These are phyloP conservation scores for Coemansia sp. DNA, from an alignment of 192 early-diverging fungal species.

Conservation along the genomic window DNA sequence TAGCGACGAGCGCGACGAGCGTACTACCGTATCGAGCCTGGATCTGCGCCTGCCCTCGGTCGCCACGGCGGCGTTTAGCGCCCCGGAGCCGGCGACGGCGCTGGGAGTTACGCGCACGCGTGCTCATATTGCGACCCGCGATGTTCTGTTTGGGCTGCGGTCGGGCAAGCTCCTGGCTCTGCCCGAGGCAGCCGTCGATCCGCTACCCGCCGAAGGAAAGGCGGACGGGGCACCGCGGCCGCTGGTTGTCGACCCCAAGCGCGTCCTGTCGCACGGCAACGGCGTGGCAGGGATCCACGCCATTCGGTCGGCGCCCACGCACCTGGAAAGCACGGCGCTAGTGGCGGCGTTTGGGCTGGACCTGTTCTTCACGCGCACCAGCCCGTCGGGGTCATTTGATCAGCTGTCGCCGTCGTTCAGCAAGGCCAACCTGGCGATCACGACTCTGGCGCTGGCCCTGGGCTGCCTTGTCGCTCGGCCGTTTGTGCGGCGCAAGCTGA, in stretches of 20 bases:
- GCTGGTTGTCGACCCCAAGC: slow-evolving; percentile 66
- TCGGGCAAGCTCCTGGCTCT: slow-evolving; percentile 39
- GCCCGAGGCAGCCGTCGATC: slow-evolving; percentile 66
- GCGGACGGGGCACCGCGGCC: slow-evolving; percentile 68
- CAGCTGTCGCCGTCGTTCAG: slow-evolving; percentile 88
- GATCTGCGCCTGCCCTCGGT: slow-evolving; percentile 63
- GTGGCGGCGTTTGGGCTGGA: slow-evolving; percentile 87
- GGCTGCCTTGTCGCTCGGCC: slow-evolving; percentile 69
- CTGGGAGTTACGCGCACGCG: slow-evolving; percentile 81
- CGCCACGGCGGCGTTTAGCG: slow-evolving; percentile 65
- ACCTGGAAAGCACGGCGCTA: slow-evolving; percentile 90
- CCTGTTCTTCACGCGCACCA: slow-evolving; percentile 75
- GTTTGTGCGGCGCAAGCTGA: slow-evolving; percentile 60
- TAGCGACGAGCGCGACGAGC: slow-evolving; percentile 61
- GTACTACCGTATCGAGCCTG: slow-evolving; percentile 74
- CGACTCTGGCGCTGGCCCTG: slow-evolving; percentile 69
- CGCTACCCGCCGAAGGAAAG: slow-evolving; percentile 84
- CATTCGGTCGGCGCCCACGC: slow-evolving; percentile 70
- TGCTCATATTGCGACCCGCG: slow-evolving; percentile 79
- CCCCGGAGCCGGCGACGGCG: slow-evolving; percentile 67
- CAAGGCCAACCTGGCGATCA: slow-evolving; percentile 74
- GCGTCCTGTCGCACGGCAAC: slow-evolving; percentile 69
- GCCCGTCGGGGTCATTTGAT: slow-evolving; percentile 90
- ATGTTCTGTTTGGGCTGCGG: slow-evolving; percentile 61
- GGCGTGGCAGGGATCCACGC: slow-evolving; percentile 58